Percentiles rank a stretch among this genome's conserved stretches.
phyloP scores from a whole-genome alignment of 306 rosid species.

The Betula pendula region DNA sequence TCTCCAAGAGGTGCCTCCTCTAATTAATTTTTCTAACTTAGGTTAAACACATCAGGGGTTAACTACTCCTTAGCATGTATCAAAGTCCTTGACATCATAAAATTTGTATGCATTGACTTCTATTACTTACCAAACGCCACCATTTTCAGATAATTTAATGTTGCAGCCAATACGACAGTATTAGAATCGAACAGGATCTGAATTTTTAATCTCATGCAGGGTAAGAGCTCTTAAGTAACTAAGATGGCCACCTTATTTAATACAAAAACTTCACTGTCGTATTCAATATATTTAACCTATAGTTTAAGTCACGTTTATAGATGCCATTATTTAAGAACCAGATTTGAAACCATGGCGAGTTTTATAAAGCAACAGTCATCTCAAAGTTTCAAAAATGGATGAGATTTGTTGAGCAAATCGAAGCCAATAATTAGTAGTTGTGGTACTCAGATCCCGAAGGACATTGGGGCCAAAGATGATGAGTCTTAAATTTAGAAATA shows the following conservation, averaged over 20 bases:
- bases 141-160: conserved; percentile 8
- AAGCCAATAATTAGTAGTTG: conserved; percentile 24
- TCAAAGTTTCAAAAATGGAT: conserved; percentile 29
- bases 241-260: conserved; percentile 16
- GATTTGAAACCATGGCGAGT: conserved; percentile 16
- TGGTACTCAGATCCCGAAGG: conserved; percentile 42
- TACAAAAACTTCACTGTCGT: conserved; percentile 16
- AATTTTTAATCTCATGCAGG: conserved; percentile 11
- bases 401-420: conserved; percentile 30
- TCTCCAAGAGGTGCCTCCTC: conserved; percentile 30
- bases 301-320: conserved; percentile 14
- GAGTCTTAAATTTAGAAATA: background rate
- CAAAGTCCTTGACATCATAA: conserved; percentile 14
- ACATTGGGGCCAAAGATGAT: conserved; percentile 10
- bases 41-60: conserved; percentile 21
- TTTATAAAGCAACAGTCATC: conserved; percentile 22
- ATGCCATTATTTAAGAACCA: conserved; percentile 11
- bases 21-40: conserved; percentile 21
- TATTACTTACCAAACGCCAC: conserved; percentile 6
- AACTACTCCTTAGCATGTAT: conserved; percentile 24
- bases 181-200: background rate
- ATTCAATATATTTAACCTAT: conserved; percentile 6
- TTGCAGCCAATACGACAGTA: background rate
- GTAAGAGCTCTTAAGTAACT: conserved; percentile 15
- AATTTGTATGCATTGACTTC: background rate